Evolutionary conservation across 139 green algal genomes (phyloP), one percentile per base, ranked within the genome.

Genomic region (Parachlorella kessleri): DNA sequence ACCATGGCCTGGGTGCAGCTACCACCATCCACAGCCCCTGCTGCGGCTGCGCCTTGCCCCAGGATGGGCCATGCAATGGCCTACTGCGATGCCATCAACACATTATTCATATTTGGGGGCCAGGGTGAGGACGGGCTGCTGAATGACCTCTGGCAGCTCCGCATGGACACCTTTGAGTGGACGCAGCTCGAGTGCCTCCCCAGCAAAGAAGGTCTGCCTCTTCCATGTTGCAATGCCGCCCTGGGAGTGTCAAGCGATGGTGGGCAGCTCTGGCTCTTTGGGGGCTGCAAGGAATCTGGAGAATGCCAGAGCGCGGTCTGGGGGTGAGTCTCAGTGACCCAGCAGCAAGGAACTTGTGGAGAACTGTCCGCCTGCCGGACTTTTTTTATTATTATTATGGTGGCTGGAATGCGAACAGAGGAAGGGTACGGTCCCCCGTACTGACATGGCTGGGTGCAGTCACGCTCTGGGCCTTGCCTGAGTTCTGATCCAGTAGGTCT

Each of bases 141-240:
- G 33, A 87, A 88, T 75, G 91, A 96, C 75, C 68, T 96, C 39
- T 96, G 92, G 92, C 73, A 87, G 37, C 88, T 92, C 55, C 84
- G 93, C 80, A 70, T 88, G 68, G 90, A 94, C 67, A 81, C 77
- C 37, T 75, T 89, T 41, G 72, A 76, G 9, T 95, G 92, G 92
- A 87, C 66, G 5, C 76, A 90, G 55, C 66, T 93, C 26, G 81
- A 73, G 10, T 86, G 80, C 63, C 88, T 87, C 40, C 87, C 24
- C 33, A 73, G 33, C 75, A 54, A 64, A 38, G 33, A 9, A 21
- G 33, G 41, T 33, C 18, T 55, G 28, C 76, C 78, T 10, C 66
- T 38, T 21, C 64, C 83, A 23, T 42, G 75, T 54, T 55, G 38
- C 33, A 66, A 55, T 0, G 83, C 79, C 3, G 80, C 75, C 28